Evolutionary conservation across 2,329 filamentous ascomycete species (phyloP).

Genomic region (Talaromyces amestolkiae): DNA sequence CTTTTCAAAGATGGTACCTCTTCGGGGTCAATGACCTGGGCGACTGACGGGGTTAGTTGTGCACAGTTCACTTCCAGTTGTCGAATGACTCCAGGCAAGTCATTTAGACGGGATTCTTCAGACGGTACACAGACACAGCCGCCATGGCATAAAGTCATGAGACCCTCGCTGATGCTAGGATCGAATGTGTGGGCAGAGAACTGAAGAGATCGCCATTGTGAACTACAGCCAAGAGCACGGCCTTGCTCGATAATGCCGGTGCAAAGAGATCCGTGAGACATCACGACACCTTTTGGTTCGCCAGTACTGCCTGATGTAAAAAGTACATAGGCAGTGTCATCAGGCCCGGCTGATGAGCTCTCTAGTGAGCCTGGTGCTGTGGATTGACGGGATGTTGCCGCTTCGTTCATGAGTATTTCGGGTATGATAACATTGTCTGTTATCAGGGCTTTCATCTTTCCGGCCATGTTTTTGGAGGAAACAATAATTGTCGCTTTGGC

Average conservation of each 20-base stretch:
- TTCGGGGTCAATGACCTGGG: constrained; percentile 40
- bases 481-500: no score
- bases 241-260: background rate
- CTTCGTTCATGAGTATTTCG: no score
- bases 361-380: no score
- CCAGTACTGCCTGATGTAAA: constrained; percentile 58
- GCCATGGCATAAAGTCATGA: constrained; percentile 41
- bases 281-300: constrained; percentile 55
- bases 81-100: constrained; percentile 48
- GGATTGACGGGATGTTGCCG: no score
- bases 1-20: constrained; percentile 43
- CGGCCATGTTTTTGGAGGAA: no score
- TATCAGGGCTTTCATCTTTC: background rate
- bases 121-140: constrained; percentile 51
- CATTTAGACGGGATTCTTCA: constrained; percentile 47
- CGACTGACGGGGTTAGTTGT: constrained; percentile 47
- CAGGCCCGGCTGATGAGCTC: no score
- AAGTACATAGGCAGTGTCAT: constrained; percentile 55
- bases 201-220: constrained; percentile 31
- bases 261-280: constrained; percentile 28
- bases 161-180: constrained; percentile 31
- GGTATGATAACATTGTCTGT: no score
- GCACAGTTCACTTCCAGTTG: constrained; percentile 51
- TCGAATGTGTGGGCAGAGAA: constrained; percentile 21
- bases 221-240: background rate